These are phyloP conservation scores for Curvularia hawaiiensis DNA, from an alignment of 2,329 filamentous ascomycete genomes.

Conservation along the genomic window DNA sequence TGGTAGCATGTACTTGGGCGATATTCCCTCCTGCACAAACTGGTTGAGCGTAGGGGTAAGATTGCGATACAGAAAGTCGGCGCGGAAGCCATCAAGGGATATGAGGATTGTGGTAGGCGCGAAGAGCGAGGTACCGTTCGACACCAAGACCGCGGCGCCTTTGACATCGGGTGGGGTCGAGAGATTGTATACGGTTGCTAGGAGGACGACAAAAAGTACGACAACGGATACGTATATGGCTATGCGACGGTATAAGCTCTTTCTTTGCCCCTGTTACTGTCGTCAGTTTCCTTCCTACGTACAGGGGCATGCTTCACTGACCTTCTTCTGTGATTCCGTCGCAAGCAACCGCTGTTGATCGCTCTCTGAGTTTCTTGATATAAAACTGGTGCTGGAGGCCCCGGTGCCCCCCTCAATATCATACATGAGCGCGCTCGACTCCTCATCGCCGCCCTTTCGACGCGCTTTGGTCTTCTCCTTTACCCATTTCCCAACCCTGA, in stretches of 20 bases:
- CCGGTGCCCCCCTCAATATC: conserved; percentile 85
- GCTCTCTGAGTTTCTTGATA: conserved; percentile 48
- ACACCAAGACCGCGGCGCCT: conserved; percentile 48
- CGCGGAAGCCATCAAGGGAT: conserved; percentile 93
- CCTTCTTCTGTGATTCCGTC: conserved; percentile 52
- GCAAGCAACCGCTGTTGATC: conserved; percentile 60
- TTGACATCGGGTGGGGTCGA: conserved; percentile 44
- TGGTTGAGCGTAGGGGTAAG: conserved; percentile 81
- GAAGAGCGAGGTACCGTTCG: conserved; percentile 88
- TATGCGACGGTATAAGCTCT: conserved; percentile 48
- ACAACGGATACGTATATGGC: conserved; percentile 53
- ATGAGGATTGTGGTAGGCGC: conserved; percentile 91
- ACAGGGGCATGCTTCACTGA: conserved; percentile 12
- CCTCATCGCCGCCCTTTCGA: conserved; percentile 59
- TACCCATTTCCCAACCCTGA: conserved; percentile 39
- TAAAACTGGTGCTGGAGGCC: conserved; percentile 57
- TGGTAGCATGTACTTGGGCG: conserved; percentile 88
- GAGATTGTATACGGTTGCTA: conserved; percentile 63
- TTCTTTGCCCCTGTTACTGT: conserved; percentile 30
- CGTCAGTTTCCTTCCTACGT: conserved; percentile 45
- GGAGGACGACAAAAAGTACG: conserved; percentile 60
- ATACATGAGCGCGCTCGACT: conserved; percentile 80
- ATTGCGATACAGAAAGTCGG: conserved; percentile 84
- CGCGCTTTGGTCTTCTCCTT: conserved; percentile 35
- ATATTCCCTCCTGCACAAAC: conserved; percentile 82